Evolutionary conservation across 2,329 filamentous ascomycete genomes (phyloP).

Genomic region (Nannizziopsis arthrosporioides): DNA sequence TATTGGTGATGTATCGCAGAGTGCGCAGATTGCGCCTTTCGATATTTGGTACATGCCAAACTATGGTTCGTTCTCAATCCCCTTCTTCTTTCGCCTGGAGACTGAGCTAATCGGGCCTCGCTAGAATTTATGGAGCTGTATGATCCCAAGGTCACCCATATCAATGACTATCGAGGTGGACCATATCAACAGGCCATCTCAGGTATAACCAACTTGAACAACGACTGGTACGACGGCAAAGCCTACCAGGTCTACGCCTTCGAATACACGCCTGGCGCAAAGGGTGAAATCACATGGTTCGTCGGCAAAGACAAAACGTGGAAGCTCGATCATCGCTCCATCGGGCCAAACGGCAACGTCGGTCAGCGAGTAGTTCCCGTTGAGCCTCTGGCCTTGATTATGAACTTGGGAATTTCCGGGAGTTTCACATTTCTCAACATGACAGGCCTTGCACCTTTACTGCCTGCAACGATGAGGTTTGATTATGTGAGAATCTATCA

Average conservation of each 20-base stretch:
- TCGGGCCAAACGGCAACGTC: constrained; percentile 59
- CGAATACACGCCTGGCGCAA: constrained; percentile 49
- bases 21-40: constrained; percentile 56
- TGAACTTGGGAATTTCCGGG: constrained; percentile 60
- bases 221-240: constrained; percentile 55
- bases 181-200: constrained; percentile 54
- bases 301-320: constrained; percentile 54
- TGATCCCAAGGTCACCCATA: constrained; percentile 43
- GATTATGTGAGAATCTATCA: constrained; percentile 64
- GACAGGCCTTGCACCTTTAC: constrained; percentile 41
- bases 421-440: constrained; percentile 53
- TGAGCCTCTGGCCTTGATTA: constrained; percentile 56
- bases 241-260: constrained; percentile 53
- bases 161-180: constrained; percentile 52
- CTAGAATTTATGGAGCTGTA: constrained; percentile 54
- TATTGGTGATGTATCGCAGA: constrained; percentile 54
- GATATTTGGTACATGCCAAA: constrained; percentile 59
- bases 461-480: constrained; percentile 55
- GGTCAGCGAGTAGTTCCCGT: constrained; percentile 53
- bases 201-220: constrained; percentile 49
- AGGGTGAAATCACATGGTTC: constrained; percentile 56
- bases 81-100: background rate
- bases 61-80: constrained; percentile 30
- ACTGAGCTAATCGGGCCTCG: background rate
- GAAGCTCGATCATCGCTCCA: constrained; percentile 48